phyloP scores from a whole-genome alignment of 1,284 basidiomycete genomes.

The Tranzscheliella williamsii region DNA sequence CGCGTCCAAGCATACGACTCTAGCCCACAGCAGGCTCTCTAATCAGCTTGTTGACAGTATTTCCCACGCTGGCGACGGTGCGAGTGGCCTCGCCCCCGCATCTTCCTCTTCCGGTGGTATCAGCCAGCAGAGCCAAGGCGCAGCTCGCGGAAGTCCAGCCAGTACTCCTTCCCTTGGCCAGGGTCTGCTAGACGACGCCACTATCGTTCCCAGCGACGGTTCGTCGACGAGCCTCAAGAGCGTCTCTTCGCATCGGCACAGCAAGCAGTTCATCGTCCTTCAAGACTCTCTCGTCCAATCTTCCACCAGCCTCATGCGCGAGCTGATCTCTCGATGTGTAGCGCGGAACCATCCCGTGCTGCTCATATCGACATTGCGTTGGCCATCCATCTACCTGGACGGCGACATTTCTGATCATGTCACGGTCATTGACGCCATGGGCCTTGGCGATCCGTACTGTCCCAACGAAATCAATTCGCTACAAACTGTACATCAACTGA shows the following conservation, averaged over 20 bases:
- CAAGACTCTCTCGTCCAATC: constrained; percentile 48
- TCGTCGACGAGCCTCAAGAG: constrained; percentile 15
- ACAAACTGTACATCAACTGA: constrained; percentile 2
- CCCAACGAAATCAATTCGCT: constrained; percentile 1
- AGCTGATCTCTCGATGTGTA: constrained; percentile 22
- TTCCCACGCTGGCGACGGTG: too few species aligned
- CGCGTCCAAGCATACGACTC: too few species aligned
- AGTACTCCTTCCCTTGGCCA: constrained; percentile 35
- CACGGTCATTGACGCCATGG: constrained; percentile 16
- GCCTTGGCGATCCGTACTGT: constrained; percentile 7
- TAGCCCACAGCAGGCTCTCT: too few species aligned
- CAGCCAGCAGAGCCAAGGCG: too few species aligned
- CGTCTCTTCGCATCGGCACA: constrained; percentile 19
- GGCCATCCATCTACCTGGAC: constrained; percentile 19
- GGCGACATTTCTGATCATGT: neutral
- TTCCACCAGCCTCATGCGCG: constrained; percentile 22
- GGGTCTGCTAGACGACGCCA: constrained; percentile 18
- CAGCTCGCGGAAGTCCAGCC: constrained; percentile 4
- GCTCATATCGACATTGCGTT: constrained; percentile 14
- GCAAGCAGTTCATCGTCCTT: constrained; percentile 44
- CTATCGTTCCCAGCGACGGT: constrained; percentile 18
- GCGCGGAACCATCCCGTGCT: constrained; percentile 18
- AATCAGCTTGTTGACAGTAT: too few species aligned
- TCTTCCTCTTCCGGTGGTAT: too few species aligned
- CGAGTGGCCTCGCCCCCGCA: too few species aligned